Conservation (phyloP, 2,329 filamentous ascomycete genomes). For the Penicillium freii region DNA sequence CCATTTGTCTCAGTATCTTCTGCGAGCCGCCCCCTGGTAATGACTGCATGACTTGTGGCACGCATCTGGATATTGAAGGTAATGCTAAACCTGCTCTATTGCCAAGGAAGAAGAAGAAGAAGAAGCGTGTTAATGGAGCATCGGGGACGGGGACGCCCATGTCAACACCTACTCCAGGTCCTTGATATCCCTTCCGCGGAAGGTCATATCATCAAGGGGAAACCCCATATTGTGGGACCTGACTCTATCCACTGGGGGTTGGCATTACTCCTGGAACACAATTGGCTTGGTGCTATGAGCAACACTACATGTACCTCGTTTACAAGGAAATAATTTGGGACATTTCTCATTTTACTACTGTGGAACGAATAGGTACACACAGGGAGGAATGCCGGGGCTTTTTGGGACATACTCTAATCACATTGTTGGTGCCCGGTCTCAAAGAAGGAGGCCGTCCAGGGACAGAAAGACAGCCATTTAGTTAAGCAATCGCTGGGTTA, state of each 20-base stretch:
- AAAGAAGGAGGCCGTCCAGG: not conserved
- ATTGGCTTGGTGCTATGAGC: not conserved
- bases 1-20: slow-evolving; percentile 92
- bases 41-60: slow-evolving; percentile 80
- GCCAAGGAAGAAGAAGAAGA: slow-evolving; percentile 70
- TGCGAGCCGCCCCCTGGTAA: slow-evolving; percentile 64
- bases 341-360: not conserved
- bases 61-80: slow-evolving; percentile 69
- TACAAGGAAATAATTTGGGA: not conserved
- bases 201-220: not conserved
- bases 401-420: not conserved
- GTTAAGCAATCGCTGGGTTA: not conserved
- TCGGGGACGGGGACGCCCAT: slow-evolving; percentile 60
- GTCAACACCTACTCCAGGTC: slow-evolving; percentile 49
- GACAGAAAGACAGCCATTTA: not conserved
- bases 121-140: slow-evolving; percentile 55
- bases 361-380: not conserved
- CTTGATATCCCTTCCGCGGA: slow-evolving; percentile 19
- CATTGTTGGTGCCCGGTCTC: not conserved
- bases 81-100: slow-evolving; percentile 75
- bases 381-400: not conserved
- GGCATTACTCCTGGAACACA: not conserved
- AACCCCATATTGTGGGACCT: not conserved
- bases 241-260: not conserved
- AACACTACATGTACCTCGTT: not conserved